Percentiles rank a stretch among this genome's conserved stretches.
Evolutionary conservation across 192 early-diverging fungal genomes (phyloP).

Genomic region (Coemansia sp.): DNA sequence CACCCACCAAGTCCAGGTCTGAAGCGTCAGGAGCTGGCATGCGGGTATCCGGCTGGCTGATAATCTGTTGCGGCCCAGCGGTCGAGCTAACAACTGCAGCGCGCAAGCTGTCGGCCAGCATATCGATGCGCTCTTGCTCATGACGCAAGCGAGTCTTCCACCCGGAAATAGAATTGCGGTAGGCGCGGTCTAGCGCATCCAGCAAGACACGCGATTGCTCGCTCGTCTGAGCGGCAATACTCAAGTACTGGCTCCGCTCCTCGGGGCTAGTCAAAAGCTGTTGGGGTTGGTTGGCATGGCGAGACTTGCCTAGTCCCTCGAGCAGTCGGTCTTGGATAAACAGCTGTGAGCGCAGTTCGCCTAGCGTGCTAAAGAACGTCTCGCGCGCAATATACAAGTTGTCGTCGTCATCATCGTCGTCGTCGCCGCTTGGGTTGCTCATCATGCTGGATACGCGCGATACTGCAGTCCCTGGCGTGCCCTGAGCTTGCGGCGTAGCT

Average conservation of each 20-base stretch:
- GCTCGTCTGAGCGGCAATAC: slow-evolving; percentile 34
- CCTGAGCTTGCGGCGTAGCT: neutral
- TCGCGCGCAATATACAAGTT: slow-evolving; percentile 47
- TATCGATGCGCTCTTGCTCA: slow-evolving; percentile 56
- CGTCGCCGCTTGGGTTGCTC: slow-evolving; percentile 48
- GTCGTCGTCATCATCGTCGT: slow-evolving; percentile 3
- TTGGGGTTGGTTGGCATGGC: neutral
- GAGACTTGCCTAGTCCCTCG: slow-evolving; percentile 47
- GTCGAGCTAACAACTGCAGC: slow-evolving; percentile 47
- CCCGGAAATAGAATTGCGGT: slow-evolving; percentile 26
- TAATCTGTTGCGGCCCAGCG: neutral
- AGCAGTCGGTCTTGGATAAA: slow-evolving; percentile 63
- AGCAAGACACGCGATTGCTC: slow-evolving; percentile 33
- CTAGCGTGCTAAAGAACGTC: slow-evolving; percentile 51
- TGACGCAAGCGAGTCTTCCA: slow-evolving; percentile 41
- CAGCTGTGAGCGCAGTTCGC: slow-evolving; percentile 61
- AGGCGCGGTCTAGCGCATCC: slow-evolving; percentile 24
- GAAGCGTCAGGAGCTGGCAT: neutral
- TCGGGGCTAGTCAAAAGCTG: slow-evolving; percentile 11
- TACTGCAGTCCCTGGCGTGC: slow-evolving; percentile 1
- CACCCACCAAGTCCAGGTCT: neutral
- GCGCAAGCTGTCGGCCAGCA: slow-evolving; percentile 56
- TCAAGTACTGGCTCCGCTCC: slow-evolving; percentile 27
- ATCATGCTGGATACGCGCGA: slow-evolving; percentile 27
- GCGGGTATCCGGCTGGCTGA: neutral